Evolutionary conservation across 441 rosid genomes (phyloP).

Genomic region (Aleurites moluccanus): DNA sequence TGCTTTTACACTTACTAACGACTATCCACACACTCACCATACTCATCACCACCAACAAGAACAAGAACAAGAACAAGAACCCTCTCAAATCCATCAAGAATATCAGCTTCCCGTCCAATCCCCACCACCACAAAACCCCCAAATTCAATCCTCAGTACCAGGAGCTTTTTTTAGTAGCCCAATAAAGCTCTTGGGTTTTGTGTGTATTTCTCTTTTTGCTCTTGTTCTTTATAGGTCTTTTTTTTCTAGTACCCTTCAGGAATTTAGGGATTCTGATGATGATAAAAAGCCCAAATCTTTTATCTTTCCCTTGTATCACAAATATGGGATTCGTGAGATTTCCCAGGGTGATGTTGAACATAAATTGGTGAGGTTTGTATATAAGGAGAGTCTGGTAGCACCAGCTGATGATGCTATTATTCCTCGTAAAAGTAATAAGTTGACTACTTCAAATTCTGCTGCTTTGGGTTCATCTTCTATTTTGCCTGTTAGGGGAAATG

Average conservation of each 20-base stretch:
- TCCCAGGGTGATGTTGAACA: constrained; percentile 42
- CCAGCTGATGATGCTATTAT: constrained; percentile 30
- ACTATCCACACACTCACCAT: constrained; percentile 27
- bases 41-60: constrained; percentile 7
- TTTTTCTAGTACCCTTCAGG: constrained; percentile 41
- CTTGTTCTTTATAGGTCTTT: constrained; percentile 41
- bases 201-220: constrained; percentile 60
- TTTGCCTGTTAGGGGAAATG: constrained; percentile 75
- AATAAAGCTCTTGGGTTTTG: constrained; percentile 44
- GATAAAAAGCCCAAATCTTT: constrained; percentile 43
- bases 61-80: constrained; percentile 24
- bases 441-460: constrained; percentile 37
- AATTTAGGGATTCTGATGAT: constrained; percentile 40
- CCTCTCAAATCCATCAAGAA: constrained; percentile 19
- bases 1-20: constrained; percentile 63
- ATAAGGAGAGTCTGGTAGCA: constrained; percentile 34
- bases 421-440: constrained; percentile 32
- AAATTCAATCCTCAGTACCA: constrained; percentile 33
- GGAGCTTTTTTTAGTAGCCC: constrained; percentile 32
- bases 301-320: constrained; percentile 71
- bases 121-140: constrained; percentile 36
- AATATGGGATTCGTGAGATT: constrained; percentile 41
- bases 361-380: constrained; percentile 50
- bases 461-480: constrained; percentile 50
- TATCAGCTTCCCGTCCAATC: constrained; percentile 27